Base-by-base conservation (phyloP, 1,284 basidiomycete genomes). In the Leccinum subspadiceum region DNA sequence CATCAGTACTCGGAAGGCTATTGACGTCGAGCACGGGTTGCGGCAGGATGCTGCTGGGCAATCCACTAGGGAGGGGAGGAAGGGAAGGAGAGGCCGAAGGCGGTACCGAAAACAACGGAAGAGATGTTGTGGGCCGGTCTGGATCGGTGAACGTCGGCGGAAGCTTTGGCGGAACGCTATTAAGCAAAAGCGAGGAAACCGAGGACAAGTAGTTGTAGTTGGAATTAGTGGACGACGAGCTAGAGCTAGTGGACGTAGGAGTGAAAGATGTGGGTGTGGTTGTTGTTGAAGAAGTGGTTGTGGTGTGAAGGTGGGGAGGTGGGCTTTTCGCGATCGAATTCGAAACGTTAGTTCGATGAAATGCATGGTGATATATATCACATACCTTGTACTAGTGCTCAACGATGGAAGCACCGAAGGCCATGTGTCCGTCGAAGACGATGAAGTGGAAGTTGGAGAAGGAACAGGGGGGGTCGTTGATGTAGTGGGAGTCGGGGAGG, bases 11-110 rank as follows among this genome's bases (percentile, higher is more conserved):
- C 20, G 82, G 67, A 62, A 78, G 68, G 49, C 60, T 68, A 7
- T 22, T 62, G 5, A 65, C 5, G 33, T 73, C 60, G 10, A 80
- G 61, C 48, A 57, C 59, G 37, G 72, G 70, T 5, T 69, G 64
- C n/a, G 89, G 84, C 55, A 83, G 79, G 61, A 92, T 90, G 60
- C 79, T 75, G 12, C 67, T 73, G 15, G 90, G 87, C 4, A 91
- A 74, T 59, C 78, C 79, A 0, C 78, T 74, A 0, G 90, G 90
- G 20, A 92, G 76, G 0, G 81, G 67, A 3, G 76, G 71, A 4
- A 72, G 63, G 0, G 74, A 69, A 2, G 80, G 74, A 1, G 76
- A 53, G n/a, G 73, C 67, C 4, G 74, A 61, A 2, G 71, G 66
- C 5, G 71, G 56, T 1, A 64, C 59, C 6, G 68, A 63, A n/a